A percentile compares a stretch with the other conserved stretches of the same genome.
These are phyloP conservation scores for Tetrahymena thermophila DNA, from an alignment of 73 alveolate genomes.

Conservation along the genomic window DNA sequence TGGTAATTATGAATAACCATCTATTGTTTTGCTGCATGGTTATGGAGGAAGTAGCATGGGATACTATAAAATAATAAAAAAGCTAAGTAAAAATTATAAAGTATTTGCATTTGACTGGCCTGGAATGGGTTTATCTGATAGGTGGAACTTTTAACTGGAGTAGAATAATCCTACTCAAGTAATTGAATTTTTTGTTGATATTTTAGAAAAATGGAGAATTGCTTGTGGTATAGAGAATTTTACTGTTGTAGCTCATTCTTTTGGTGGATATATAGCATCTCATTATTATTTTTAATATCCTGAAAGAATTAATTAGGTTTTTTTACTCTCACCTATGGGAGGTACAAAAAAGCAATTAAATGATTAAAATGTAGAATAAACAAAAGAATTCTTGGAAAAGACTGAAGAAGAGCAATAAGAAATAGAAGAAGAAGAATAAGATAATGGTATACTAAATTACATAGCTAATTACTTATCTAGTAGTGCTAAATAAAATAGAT, in stretches of 20 bases:
- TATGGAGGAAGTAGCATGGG: neutral
- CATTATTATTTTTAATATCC: neutral
- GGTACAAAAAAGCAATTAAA: neutral
- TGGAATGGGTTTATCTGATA: neutral
- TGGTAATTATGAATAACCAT: neutral
- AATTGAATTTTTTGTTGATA: neutral
- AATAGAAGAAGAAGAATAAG: neutral
- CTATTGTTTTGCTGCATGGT: neutral
- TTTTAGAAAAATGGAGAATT: neutral
- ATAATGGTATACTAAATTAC: neutral
- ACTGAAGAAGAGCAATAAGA: neutral
- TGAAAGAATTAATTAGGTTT: neutral
- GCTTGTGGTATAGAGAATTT: neutral
- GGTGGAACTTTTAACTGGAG: neutral
- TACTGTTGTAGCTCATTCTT: neutral
- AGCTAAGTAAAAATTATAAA: neutral
- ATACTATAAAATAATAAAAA: neutral
- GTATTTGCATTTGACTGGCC: neutral
- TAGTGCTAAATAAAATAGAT: neutral
- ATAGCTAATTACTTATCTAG: neutral
- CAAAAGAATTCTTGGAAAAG: neutral
- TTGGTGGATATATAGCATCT: neutral
- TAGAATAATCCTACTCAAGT: neutral
- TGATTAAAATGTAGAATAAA: neutral
- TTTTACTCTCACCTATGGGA: neutral